phyloP scores from a whole-genome alignment of 768 basidiomycete genomes.

The Saitozyma sp. region DNA sequence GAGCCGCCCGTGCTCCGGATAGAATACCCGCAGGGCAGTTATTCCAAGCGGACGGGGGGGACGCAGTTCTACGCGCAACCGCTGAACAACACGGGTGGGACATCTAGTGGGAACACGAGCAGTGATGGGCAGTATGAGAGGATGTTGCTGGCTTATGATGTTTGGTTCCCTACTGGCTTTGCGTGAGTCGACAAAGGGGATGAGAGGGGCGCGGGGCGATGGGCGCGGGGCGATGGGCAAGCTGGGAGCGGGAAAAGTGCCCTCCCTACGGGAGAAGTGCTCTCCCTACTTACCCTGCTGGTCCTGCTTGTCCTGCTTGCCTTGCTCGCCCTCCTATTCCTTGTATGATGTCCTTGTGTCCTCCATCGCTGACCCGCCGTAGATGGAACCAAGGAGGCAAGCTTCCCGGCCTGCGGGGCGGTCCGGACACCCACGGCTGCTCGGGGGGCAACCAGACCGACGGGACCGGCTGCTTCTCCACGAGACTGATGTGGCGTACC shows the following conservation, averaged over 20 bases:
- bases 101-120: conserved; percentile 5
- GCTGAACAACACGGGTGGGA: conserved; percentile 13
- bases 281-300: neutral
- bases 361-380: conserved; percentile 5
- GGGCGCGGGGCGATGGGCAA: no score
- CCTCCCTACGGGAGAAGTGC: neutral
- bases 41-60: conserved; percentile 39
- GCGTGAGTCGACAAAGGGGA: conserved; percentile 46
- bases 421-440: conserved; percentile 47
- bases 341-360: no score
- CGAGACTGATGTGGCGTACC: conserved; percentile 70
- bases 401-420: conserved; percentile 71
- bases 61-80: conserved; percentile 40
- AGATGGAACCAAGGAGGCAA: conserved; percentile 78
- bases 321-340: no score
- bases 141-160: conserved; percentile 60
- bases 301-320: no score
- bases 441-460: conserved; percentile 52
- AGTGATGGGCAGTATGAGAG: conserved; percentile 35
- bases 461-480: conserved; percentile 77
- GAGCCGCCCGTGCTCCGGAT: conserved; percentile 35
- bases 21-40: conserved; percentile 42
- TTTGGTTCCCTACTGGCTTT: conserved; percentile 74
- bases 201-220: no score
- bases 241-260: neutral